Evolutionary conservation across 192 early-diverging fungal genomes (phyloP).

Genomic region (Coemansia aciculifera): DNA sequence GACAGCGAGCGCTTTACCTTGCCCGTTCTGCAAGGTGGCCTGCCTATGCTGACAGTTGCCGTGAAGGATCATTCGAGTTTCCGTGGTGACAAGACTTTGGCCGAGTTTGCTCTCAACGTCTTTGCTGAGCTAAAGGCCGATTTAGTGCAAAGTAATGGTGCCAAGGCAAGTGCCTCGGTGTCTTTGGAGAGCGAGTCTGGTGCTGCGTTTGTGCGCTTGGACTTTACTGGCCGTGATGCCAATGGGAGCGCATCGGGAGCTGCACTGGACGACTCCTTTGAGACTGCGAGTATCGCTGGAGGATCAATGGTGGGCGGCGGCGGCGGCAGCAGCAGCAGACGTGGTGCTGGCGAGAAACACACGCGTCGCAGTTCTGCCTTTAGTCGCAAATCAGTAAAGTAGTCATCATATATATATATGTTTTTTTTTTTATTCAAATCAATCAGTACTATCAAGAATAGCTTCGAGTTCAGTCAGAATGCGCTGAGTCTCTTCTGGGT

Average conservation of each 20-base stretch:
- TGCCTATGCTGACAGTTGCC: slow-evolving; percentile 24
- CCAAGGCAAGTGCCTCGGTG: slow-evolving; percentile 4
- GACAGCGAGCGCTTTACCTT: slow-evolving; percentile 30
- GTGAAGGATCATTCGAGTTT: slow-evolving; percentile 54
- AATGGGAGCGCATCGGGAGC: not conserved
- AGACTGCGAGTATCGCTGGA: slow-evolving; percentile 34
- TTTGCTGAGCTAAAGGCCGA: slow-evolving; percentile 42
- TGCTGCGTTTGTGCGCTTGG: slow-evolving; percentile 18
- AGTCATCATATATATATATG: not conserved
- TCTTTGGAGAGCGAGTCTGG: slow-evolving; percentile 19
- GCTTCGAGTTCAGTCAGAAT: slow-evolving; percentile 66
- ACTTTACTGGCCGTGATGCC: slow-evolving; percentile 24
- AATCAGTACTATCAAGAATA: slow-evolving; percentile 5
- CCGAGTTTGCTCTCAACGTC: slow-evolving; percentile 26
- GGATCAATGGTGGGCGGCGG: slow-evolving; percentile 17
- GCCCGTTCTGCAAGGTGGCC: slow-evolving; percentile 47
- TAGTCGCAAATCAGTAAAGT: slow-evolving; percentile 48
- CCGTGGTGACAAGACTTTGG: slow-evolving; percentile 49
- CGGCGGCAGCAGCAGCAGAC: not conserved
- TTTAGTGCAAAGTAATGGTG: slow-evolving; percentile 25
- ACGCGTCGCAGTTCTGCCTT: slow-evolving; percentile 40
- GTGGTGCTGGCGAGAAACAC: slow-evolving; percentile 29
- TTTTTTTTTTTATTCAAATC: not conserved
- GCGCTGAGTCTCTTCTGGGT: slow-evolving; percentile 77
- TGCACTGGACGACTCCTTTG: slow-evolving; percentile 12